Conservation (phyloP, 768 basidiomycete genomes). For the Collybiopsis confluens region DNA sequence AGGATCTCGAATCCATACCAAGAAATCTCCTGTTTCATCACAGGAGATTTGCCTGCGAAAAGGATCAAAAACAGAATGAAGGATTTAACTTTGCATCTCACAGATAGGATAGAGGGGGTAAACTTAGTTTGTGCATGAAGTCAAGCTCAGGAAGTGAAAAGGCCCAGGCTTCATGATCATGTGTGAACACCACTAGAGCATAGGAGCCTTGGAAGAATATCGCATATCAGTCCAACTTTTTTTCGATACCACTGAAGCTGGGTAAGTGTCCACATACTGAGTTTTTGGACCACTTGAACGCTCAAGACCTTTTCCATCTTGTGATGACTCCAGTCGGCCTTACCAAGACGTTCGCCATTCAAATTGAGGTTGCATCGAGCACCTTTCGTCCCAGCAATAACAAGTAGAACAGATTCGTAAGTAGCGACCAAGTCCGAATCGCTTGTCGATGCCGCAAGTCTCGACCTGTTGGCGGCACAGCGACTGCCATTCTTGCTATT, state of each 20-base stretch:
- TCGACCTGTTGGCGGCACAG: conserved; percentile 38
- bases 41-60: conserved; percentile 29
- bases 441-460: conserved; percentile 33
- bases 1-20: conserved; percentile 36
- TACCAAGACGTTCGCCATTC: conserved; percentile 62
- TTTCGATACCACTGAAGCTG: neutral
- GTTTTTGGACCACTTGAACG: conserved; percentile 54
- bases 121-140: conserved; percentile 41
- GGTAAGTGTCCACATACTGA: conserved; percentile 44
- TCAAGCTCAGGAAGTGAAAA: conserved; percentile 68
- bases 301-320: conserved; percentile 47
- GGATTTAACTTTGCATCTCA: conserved; percentile 16
- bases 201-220: conserved; percentile 34
- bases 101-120: conserved; percentile 29
- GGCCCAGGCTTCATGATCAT: conserved; percentile 40
- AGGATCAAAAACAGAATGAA: neutral
- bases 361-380: conserved; percentile 54
- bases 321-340: conserved; percentile 53
- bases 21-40: conserved; percentile 53
- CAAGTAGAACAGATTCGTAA: conserved; percentile 29
- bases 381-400: conserved; percentile 55
- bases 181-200: conserved; percentile 55
- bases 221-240: neutral
- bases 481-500: conserved; percentile 47
- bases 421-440: conserved; percentile 7